Percentiles rank a stretch among this genome's conserved stretches.
These are phyloP conservation scores for Funneliformis caledonium DNA, from an alignment of 371 early-diverging fungal genomes.

Conservation along the genomic window DNA sequence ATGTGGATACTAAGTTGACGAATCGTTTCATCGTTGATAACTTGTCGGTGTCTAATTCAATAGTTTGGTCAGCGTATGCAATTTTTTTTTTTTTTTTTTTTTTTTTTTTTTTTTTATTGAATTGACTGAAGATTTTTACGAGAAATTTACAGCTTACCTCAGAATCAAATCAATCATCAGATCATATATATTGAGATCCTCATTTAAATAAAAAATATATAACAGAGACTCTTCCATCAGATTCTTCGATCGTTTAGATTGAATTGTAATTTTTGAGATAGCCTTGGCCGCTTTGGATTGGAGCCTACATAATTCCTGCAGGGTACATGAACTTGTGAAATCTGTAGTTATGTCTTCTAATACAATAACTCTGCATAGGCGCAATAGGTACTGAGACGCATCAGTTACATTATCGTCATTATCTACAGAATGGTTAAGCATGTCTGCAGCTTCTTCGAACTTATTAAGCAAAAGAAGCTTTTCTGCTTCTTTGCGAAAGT, in stretches of 20 bases:
- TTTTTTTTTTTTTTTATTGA: too few species aligned
- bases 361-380: conserved; percentile 6
- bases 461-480: neutral
- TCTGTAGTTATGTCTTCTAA: neutral
- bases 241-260: too few species aligned
- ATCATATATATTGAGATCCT: neutral
- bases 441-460: conserved; percentile 30
- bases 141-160: conserved; percentile 2
- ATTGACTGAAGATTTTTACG: too few species aligned
- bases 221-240: too few species aligned
- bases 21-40: conserved; percentile 11
- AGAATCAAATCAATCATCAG: conserved; percentile 12
- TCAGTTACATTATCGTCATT: neutral
- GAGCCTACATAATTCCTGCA: neutral
- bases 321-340: neutral
- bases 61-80: too few species aligned
- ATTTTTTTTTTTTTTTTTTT: too few species aligned
- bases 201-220: neutral
- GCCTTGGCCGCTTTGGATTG: neutral
- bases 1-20: neutral
- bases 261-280: too few species aligned
- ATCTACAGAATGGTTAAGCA: neutral
- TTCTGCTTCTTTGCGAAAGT: neutral
- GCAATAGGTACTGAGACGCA: neutral
- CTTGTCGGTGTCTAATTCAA: neutral